Percentiles rank a stretch among this genome's conserved stretches.
Evolutionary conservation across 805 yeast genomes (phyloP).

Genomic region (Monosporozyma aquatica): DNA sequence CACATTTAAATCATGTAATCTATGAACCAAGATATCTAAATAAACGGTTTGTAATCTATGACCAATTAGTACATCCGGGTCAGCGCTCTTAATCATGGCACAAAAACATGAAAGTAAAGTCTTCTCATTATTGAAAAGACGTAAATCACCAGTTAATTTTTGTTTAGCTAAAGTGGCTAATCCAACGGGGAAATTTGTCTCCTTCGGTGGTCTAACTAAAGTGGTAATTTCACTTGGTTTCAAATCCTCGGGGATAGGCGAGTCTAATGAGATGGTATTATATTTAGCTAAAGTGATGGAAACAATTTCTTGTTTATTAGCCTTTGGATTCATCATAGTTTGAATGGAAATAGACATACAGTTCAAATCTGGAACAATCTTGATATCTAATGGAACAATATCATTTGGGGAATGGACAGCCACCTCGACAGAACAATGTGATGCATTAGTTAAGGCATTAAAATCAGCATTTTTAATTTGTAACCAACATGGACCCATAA

Average conservation of each 20-base stretch:
- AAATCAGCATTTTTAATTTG: slow-evolving; percentile 60
- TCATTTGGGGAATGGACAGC: slow-evolving; percentile 40
- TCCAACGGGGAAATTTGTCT: slow-evolving; percentile 67
- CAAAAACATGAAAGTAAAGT: slow-evolving; percentile 65
- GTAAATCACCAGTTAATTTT: slow-evolving; percentile 36
- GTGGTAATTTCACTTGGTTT: slow-evolving; percentile 59
- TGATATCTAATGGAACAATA: slow-evolving; percentile 40
- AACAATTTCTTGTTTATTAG: slow-evolving; percentile 77
- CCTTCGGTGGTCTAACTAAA: slow-evolving; percentile 66
- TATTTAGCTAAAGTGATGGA: slow-evolving; percentile 72
- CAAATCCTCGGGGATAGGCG: slow-evolving; percentile 54
- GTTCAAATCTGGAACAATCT: slow-evolving; percentile 57
- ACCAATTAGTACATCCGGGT: slow-evolving; percentile 88
- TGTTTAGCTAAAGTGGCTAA: slow-evolving; percentile 52
- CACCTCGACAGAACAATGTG: slow-evolving; percentile 78
- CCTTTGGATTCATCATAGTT: slow-evolving; percentile 65
- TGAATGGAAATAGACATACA: slow-evolving; percentile 70
- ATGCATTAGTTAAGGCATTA: slow-evolving; percentile 46
- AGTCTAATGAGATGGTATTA: slow-evolving; percentile 61
- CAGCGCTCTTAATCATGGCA: slow-evolving; percentile 61
- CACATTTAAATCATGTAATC: slow-evolving; percentile 69
- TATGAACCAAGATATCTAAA: slow-evolving; percentile 68
- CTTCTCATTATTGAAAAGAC: slow-evolving; percentile 63
- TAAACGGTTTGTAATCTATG: slow-evolving; percentile 75
- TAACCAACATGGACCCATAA: slow-evolving; percentile 98